Base-by-base conservation (phyloP, 2,329 filamentous ascomycete species). In the Ilyonectria mors-panacis region DNA sequence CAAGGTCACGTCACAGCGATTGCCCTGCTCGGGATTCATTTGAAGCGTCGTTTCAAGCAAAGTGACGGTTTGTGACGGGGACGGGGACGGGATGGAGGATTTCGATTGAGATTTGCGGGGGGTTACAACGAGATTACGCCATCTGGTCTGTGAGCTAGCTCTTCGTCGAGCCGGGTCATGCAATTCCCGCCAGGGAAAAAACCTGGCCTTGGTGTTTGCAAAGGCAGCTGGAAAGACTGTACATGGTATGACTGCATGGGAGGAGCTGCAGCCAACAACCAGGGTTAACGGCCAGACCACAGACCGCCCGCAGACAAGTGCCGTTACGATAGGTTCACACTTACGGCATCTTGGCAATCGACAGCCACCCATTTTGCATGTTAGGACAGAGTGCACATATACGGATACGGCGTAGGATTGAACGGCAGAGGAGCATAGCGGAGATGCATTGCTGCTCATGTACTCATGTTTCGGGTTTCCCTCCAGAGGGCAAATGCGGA, bases 61-160 rank as follows among this genome's bases (percentile, higher is more conserved):
- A 58, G 53, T 30, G 53, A 57, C 37, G 47, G 54, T 64, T 44
- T 37, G 62, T 15, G 33, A 44, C 53, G 28, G 44, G 53, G 44
- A 45, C 21, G 30, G 61, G 39, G 61, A 58, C 44, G 47, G 19
- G 55, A 48, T 30, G 48, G 56, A 48, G 42, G 35, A 51, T 56
- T 60, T 42, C 21, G n/a, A 59, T 65, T 58, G 51, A 42, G 51
- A 54, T 55, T 55, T 53, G 48, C 54, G 61, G 35, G 44, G 61
- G 45, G 61, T 50, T 53, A 30, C 51, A 59, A 44, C 50, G 48
- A 65, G 59, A 65, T 65, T 65, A 53, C 56, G 62, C 45, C 55
- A 64, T 54, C 17, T 47, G 21, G 50, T 9, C 50, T 35, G 50
- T n/a, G n/a, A 15, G n/a, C 50, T 35, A 53, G 50, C 50, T 21